These are phyloP conservation scores for Nitzschia inconspicua DNA, from an alignment of 108 stramenopile species.

Conservation along the genomic window DNA sequence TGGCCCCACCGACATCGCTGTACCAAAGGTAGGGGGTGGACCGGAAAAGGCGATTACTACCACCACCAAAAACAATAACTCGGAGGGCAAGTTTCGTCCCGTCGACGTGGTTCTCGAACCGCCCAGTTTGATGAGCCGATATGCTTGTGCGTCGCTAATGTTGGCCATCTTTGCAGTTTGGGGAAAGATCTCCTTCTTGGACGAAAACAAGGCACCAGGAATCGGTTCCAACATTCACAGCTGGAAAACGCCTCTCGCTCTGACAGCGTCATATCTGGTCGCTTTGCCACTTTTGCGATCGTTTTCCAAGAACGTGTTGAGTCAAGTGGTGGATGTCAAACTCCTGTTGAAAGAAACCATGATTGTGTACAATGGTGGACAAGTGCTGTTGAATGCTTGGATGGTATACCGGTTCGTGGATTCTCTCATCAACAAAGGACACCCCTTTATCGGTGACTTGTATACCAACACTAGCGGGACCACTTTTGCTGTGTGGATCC, in stretches of 20 bases:
- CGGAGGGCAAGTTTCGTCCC: too few species aligned
- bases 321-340: constrained; percentile 65
- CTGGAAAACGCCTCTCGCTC: constrained; percentile 46
- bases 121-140: constrained; percentile 42
- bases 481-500: constrained; percentile 91
- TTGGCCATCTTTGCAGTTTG: constrained; percentile 65
- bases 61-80: too few species aligned
- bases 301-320: constrained; percentile 47
- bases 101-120: constrained; percentile 1
- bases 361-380: constrained; percentile 94
- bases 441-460: constrained; percentile 85
- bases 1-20: too few species aligned
- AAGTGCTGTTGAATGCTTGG: constrained; percentile 93
- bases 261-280: constrained; percentile 72
- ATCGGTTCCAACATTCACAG: constrained; percentile 54
- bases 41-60: too few species aligned
- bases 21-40: too few species aligned
- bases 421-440: constrained; percentile 55
- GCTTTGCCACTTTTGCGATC: constrained; percentile 59
- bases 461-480: constrained; percentile 46
- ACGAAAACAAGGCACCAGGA: constrained; percentile 46
- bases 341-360: constrained; percentile 76
- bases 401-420: constrained; percentile 84
- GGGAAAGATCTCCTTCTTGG: constrained; percentile 63
- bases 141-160: constrained; percentile 72